These are phyloP conservation scores for Phaffia rhodozyma DNA, from an alignment of 1,284 basidiomycete species.

Conservation along the genomic window DNA sequence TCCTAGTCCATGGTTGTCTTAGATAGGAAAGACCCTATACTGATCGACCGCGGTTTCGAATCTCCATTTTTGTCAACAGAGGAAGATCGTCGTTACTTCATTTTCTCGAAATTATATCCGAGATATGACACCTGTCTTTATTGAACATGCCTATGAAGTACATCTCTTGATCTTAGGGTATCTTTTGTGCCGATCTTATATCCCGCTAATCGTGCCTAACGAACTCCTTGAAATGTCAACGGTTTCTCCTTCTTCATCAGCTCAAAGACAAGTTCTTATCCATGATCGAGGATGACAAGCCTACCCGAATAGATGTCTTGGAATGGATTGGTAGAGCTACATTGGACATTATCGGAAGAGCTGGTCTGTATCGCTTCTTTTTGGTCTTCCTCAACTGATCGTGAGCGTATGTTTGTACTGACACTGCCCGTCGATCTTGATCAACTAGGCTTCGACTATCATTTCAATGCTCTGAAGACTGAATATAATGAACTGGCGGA, in stretches of 20 bases:
- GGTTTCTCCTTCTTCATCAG: not conserved
- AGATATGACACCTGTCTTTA: slow-evolving; percentile 48
- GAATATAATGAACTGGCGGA: slow-evolving; percentile 45
- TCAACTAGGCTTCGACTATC: slow-evolving; percentile 46
- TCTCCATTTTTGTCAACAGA: not conserved
- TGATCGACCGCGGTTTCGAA: not conserved
- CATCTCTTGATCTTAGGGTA: slow-evolving; percentile 20
- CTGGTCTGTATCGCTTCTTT: slow-evolving; percentile 36
- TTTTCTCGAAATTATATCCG: slow-evolving; percentile 33
- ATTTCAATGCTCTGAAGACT: slow-evolving; percentile 40
- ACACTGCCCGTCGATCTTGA: not conserved
- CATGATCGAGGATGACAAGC: slow-evolving; percentile 12
- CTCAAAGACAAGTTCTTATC: slow-evolving; percentile 10
- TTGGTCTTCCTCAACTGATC: not conserved
- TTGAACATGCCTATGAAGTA: slow-evolving; percentile 49
- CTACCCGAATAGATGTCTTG: slow-evolving; percentile 45
- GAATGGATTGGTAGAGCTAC: slow-evolving; percentile 51
- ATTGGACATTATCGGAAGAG: slow-evolving; percentile 58
- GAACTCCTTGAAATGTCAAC: not conserved
- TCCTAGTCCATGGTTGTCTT: not conserved
- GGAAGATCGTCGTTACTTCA: slow-evolving; percentile 29
- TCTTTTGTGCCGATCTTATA: slow-evolving; percentile 7
- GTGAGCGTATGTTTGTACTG: no score
- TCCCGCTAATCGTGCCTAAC: not conserved
- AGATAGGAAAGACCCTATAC: no score